These are phyloP conservation scores for Colletotrichum sp. DNA, from an alignment of 2,329 filamentous ascomycete genomes.

Conservation along the genomic window DNA sequence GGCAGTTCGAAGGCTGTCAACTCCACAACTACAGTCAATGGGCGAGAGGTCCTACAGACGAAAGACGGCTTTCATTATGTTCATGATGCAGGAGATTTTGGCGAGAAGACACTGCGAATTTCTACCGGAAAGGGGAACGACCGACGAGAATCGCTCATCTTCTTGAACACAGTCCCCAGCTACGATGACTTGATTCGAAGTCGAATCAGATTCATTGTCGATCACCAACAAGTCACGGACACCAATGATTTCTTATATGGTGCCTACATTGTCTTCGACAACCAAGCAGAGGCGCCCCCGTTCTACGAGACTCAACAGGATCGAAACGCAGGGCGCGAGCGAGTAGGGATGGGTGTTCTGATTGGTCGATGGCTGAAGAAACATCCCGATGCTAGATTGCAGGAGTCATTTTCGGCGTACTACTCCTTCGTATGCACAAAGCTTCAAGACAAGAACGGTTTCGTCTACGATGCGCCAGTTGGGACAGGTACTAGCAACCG, in stretches of 20 bases:
- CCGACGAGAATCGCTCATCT: neutral
- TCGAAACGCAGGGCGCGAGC: conserved; percentile 15
- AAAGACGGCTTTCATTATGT: neutral
- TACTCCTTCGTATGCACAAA: conserved; percentile 15
- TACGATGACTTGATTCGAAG: conserved; percentile 4
- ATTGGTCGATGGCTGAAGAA: conserved; percentile 13
- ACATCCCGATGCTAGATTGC: neutral
- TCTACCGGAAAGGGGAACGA: neutral
- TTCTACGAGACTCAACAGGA: conserved; percentile 14
- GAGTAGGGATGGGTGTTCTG: conserved; percentile 15
- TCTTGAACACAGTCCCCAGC: conserved; percentile 8
- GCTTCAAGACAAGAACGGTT: conserved; percentile 5
- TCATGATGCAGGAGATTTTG: neutral
- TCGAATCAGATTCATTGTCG: conserved; percentile 10
- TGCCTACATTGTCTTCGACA: conserved; percentile 16
- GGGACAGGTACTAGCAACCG: neutral
- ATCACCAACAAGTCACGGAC: conserved; percentile 7
- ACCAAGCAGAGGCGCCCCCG: conserved; percentile 6
- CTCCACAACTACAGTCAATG: neutral
- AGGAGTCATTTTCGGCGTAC: neutral
- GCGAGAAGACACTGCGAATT: neutral
- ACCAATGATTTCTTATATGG: neutral
- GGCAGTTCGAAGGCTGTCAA: neutral
- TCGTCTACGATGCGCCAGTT: conserved; percentile 3
- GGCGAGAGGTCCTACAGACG: neutral